These are phyloP conservation scores for Aspergillus hortae DNA, from an alignment of 2,329 filamentous ascomycete species.

Conservation along the genomic window DNA sequence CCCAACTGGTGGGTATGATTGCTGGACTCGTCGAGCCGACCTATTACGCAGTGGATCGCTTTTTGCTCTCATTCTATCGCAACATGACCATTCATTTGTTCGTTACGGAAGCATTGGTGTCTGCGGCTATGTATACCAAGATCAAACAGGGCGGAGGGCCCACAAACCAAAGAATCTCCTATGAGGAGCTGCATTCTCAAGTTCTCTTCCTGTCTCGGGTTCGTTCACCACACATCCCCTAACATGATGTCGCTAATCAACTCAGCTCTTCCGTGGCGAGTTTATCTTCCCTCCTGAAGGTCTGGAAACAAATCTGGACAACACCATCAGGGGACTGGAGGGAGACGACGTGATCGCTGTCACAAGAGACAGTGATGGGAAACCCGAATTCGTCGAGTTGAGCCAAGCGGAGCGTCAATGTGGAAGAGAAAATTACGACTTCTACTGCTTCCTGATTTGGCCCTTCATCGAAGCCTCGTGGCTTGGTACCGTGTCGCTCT, in stretches of 20 bases:
- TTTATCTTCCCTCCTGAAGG: slow-evolving; percentile 95
- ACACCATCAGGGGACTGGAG: slow-evolving; percentile 74
- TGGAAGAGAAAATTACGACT: slow-evolving; percentile 93
- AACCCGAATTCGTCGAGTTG: slow-evolving; percentile 67
- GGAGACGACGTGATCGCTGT: slow-evolving; percentile 72
- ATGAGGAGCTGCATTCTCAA: slow-evolving; percentile 69
- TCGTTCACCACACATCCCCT: slow-evolving; percentile 9
- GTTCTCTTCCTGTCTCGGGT: slow-evolving; percentile 79
- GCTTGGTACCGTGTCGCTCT: slow-evolving; percentile 83
- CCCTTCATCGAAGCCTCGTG: slow-evolving; percentile 94
- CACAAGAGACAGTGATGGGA: slow-evolving; percentile 52
- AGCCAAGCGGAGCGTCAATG: slow-evolving; percentile 70
- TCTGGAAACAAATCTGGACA: slow-evolving; percentile 72
- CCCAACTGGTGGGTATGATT: slow-evolving; percentile 77
- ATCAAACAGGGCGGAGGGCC: slow-evolving; percentile 90
- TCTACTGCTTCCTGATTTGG: slow-evolving; percentile 98
- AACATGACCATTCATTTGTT: slow-evolving; percentile 99
- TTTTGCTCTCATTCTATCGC: slow-evolving; percentile 95
- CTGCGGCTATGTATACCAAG: slow-evolving; percentile 81
- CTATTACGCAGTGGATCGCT: slow-evolving; percentile 90
- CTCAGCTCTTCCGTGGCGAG: slow-evolving; percentile 81
- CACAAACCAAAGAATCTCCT: slow-evolving; percentile 72
- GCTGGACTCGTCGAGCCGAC: slow-evolving; percentile 82
- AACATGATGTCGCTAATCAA: slow-evolving; percentile 8
- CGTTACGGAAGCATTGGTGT: slow-evolving; percentile 87